Evolutionary conservation across 768 basidiomycete species (phyloP).

Genomic region (Mycena maculata): DNA sequence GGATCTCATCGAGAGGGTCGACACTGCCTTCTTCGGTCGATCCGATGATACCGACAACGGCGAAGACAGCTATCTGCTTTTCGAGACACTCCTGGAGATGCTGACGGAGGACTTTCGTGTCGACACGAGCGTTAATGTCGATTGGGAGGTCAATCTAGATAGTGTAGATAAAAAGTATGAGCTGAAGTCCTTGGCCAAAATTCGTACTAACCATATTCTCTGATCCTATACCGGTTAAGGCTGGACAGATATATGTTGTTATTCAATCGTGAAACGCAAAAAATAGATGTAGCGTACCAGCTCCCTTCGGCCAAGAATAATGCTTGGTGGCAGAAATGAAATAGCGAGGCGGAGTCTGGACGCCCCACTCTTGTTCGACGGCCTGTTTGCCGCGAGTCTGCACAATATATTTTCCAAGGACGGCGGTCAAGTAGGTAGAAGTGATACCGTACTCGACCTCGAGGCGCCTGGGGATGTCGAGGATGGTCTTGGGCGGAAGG

Average conservation of each 20-base stretch:
- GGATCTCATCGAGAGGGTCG: slow-evolving; percentile 54
- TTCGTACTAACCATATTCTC: no score
- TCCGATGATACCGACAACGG: slow-evolving; percentile 57
- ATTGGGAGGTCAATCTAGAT: slow-evolving; percentile 50
- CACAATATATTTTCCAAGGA: slow-evolving; percentile 48
- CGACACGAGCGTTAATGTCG: slow-evolving; percentile 51
- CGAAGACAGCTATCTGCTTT: slow-evolving; percentile 51
- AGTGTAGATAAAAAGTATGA: no score
- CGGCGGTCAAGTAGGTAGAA: slow-evolving; percentile 43
- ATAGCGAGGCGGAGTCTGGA: slow-evolving; percentile 41
- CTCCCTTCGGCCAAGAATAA: slow-evolving; percentile 62
- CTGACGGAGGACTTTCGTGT: slow-evolving; percentile 41
- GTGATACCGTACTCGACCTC: slow-evolving; percentile 48
- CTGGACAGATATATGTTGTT: slow-evolving; percentile 38
- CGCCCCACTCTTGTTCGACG: slow-evolving; percentile 41
- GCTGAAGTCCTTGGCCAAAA: no score
- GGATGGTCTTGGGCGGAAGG: slow-evolving; percentile 44
- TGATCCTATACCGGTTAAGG: slow-evolving; percentile 56
- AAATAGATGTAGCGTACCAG: slow-evolving; percentile 45
- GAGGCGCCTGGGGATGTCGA: slow-evolving; percentile 51
- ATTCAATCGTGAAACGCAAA: neutral
- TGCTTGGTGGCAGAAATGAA: slow-evolving; percentile 49
- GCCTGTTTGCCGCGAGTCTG: slow-evolving; percentile 52
- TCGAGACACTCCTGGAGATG: slow-evolving; percentile 45
- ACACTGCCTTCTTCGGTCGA: slow-evolving; percentile 58